A percentile compares a stretch with the other conserved stretches of the same genome.
Conservation (phyloP, 805 yeast species). For the Kuraishia cidri region DNA sequence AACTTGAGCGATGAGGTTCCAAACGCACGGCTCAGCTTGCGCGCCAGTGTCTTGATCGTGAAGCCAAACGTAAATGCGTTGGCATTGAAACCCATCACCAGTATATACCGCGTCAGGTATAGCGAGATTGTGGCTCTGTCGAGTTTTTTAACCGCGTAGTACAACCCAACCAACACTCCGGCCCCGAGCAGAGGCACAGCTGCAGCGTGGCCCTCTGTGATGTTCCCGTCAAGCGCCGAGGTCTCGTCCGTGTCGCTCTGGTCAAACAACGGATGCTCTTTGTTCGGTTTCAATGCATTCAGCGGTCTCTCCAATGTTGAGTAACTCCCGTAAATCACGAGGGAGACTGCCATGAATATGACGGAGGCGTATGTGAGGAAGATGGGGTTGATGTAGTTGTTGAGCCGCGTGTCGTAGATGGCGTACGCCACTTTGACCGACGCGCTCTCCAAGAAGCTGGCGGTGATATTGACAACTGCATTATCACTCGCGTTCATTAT, state of each 20-base stretch:
- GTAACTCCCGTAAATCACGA: constrained; percentile 24
- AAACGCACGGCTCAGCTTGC: constrained; percentile 18
- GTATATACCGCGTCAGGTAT: constrained; percentile 24
- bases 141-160: constrained; percentile 23
- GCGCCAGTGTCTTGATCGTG: constrained; percentile 13
- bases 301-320: constrained; percentile 20
- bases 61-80: constrained; percentile 19
- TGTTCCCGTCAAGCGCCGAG: constrained; percentile 9
- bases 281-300: constrained; percentile 22
- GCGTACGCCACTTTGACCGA: constrained; percentile 9
- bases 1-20: constrained; percentile 15
- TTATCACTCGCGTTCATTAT: no score
- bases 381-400: constrained; percentile 7
- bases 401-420: constrained; percentile 10
- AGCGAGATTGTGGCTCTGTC: constrained; percentile 20
- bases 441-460: neutral
- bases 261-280: constrained; percentile 29
- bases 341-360: constrained; percentile 12
- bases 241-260: constrained; percentile 25
- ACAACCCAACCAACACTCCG: constrained; percentile 24
- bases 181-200: constrained; percentile 37
- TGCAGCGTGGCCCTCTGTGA: constrained; percentile 22
- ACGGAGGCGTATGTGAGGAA: constrained; percentile 10
- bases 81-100: constrained; percentile 22
- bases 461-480: no score